These are phyloP conservation scores for Paulinella micropora DNA, from an alignment of 78 protist species.

Conservation along the genomic window DNA sequence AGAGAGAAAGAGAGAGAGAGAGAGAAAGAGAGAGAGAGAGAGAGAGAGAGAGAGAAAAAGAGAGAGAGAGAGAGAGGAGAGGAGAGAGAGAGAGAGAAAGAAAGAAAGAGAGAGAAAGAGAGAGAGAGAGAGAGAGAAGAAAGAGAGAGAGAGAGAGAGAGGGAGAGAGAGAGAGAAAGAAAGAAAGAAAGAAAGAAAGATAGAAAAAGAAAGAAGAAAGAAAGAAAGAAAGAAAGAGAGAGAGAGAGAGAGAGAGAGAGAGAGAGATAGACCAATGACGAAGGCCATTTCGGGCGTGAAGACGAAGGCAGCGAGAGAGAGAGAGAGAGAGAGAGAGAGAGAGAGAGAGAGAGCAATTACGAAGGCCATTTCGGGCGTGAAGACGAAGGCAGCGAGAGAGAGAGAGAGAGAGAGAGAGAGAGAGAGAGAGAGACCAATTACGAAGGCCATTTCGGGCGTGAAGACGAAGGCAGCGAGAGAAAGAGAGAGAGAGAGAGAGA, in stretches of 20 bases:
- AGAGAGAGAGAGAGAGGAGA: neutral
- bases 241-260: neutral
- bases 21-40: too few relatives aligned
- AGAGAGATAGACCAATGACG: neutral
- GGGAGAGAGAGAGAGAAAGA: neutral
- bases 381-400: constrained; percentile 1
- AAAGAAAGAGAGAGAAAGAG: neutral
- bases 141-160: neutral
- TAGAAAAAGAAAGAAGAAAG: neutral
- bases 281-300: too few relatives aligned
- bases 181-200: neutral
- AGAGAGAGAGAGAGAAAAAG: too few relatives aligned
- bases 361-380: constrained; percentile 1
- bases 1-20: too few relatives aligned
- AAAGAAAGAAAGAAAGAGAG: neutral
- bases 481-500: neutral
- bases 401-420: neutral
- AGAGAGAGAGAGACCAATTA: neutral
- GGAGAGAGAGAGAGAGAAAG: neutral
- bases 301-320: neutral
- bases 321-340: neutral
- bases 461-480: neutral
- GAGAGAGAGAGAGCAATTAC: neutral
- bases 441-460: neutral
- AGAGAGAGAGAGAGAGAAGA: neutral